Base-by-base conservation (phyloP, 176 grass and related monocot species). In the Chloris gayana region DNA sequence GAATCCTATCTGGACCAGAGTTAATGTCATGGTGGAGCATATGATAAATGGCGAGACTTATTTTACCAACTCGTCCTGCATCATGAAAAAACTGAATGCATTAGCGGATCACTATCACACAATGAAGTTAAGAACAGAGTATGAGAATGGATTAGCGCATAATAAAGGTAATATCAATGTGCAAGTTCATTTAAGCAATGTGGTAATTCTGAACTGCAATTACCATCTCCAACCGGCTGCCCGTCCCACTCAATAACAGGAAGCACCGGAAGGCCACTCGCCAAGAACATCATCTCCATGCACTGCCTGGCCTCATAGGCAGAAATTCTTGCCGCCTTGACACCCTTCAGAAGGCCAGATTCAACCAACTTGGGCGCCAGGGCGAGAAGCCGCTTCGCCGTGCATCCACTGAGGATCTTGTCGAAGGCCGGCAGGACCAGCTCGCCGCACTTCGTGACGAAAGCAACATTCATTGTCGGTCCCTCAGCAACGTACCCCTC, bases 391-490 rank as follows among this genome's bases (percentile, higher is more conserved):
- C 74, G 60, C 78, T 82, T 87, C 21, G 92, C 92, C 31, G 92
- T 94, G 72, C 89, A 91, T 5, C 92, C 87, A 25, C 89, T 77
- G 34, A 95, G 89, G 57, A 91, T 69, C 58, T 76, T 81, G 59
- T 88, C 84, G 26, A 89, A 89, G 14, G 78, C 70, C 47, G 89
- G 93, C 26, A 89, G 59, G 33, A 91, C 32, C 30, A 91, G 70
- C 11, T 87, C 84, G 4, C 37, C 74, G 21, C 25, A 45, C 47
- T 29, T 63, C 38, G 83, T 94, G 84, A 98, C 90, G 30, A 98
- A 94, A n/a, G 80, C 88, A 33, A 94, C 88, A 65, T 98, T 98
- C 88, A 98, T 94, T 76, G 89, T 98, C 25, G 95, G 91, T 67
- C 92, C 95, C 74, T 94, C 92, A 6, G 92, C 92, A 5, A 95